These are phyloP conservation scores for Alloascoidea hylecoeti DNA, from an alignment of 805 yeast species.

Conservation along the genomic window DNA sequence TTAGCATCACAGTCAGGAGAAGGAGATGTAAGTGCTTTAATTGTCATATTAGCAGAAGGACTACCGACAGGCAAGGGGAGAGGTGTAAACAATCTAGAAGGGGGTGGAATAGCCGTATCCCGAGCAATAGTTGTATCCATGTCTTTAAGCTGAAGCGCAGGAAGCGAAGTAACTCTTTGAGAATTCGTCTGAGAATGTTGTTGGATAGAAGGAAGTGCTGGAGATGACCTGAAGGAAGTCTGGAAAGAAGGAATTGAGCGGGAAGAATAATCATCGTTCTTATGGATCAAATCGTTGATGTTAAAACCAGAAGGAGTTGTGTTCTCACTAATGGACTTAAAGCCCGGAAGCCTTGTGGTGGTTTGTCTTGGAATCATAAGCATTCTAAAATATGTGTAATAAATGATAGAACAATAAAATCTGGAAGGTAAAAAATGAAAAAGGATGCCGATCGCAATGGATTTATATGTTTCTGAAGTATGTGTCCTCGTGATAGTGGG, in stretches of 20 bases:
- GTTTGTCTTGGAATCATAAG: slow-evolving; percentile 1
- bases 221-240: no score
- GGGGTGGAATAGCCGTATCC: background rate
- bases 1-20: background rate
- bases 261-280: no score
- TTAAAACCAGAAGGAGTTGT: background rate
- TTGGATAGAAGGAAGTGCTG: no score
- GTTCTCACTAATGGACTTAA: background rate
- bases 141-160: background rate
- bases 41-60: background rate
- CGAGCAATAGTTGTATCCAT: background rate
- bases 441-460: no score
- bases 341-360: slow-evolving; percentile 1
- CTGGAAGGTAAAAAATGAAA: no score
- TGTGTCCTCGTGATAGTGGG: no score
- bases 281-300: slow-evolving; percentile 1
- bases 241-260: no score
- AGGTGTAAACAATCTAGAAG: no score
- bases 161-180: background rate
- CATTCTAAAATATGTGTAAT: no score
- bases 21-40: background rate
- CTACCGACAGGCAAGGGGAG: background rate
- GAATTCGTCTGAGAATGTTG: no score
- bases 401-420: no score
- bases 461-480: no score